Conservation (phyloP, 768 basidiomycete species). For the Sporobolomyces roseus region DNA sequence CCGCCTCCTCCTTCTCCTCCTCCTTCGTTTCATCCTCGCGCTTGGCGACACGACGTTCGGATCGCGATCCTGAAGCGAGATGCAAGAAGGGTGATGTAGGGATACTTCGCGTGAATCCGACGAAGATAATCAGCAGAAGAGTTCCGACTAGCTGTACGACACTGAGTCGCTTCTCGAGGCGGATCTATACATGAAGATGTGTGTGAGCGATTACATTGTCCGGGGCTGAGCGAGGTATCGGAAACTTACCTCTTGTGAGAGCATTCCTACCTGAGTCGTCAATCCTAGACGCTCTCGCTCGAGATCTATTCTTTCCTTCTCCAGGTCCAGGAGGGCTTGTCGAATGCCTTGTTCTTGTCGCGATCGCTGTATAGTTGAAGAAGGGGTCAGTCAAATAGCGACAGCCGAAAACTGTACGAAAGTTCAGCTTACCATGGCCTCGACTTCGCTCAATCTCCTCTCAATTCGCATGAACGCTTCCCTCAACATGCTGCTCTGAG, state of each 20-base stretch:
- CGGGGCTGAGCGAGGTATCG: neutral
- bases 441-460: constrained; percentile 64
- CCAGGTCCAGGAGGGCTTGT: constrained; percentile 64
- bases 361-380: constrained; percentile 55
- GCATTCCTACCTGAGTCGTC: constrained; percentile 64
- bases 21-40: neutral
- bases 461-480: constrained; percentile 69
- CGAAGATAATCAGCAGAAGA: constrained; percentile 76
- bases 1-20: neutral
- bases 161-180: constrained; percentile 81
- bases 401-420: no score
- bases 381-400: no score
- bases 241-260: constrained; percentile 69
- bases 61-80: neutral
- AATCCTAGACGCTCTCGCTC: constrained; percentile 70
- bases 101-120: constrained; percentile 77
- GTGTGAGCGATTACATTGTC: neutral
- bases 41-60: neutral
- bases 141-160: constrained; percentile 81
- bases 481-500: constrained; percentile 72
- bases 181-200: constrained; percentile 56
- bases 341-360: constrained; percentile 66
- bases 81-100: constrained; percentile 40
- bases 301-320: constrained; percentile 62
- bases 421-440: constrained; percentile 45